Evolutionary conservation across 2,329 filamentous ascomycete species (phyloP), one percentile per base, ranked within the genome.

Genomic region (Aspergillus latus): DNA sequence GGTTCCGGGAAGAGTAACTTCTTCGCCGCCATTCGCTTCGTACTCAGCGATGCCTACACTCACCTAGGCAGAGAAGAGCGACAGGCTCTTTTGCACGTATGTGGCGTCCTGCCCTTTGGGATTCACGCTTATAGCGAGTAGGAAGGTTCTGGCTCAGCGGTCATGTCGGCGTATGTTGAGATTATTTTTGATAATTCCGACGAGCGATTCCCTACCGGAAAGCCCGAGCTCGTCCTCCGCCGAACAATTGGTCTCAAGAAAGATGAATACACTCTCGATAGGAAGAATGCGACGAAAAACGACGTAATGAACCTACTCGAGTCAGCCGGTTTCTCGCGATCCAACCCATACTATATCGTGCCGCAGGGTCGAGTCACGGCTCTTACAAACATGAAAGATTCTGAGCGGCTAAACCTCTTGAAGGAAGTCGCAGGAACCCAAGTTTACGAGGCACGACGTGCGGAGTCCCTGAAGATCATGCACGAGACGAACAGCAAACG

Each of bases 1-100:
- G 94, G 94, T 64, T 97, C 94, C 2, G 94, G 94, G 70, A 99
- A 99, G 83, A 97, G 92, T 75, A 99, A 99, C 78, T 99, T 99
- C 84, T 99, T 99, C 77, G 93, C 94, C 50, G 94, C 94, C 44
- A 97, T 99, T 75, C 92, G 94, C 57, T 99, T 99, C 77, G 95
- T 97, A 45, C 87, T 99, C 61, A 94, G 92, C 76, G 94, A 99
- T 85, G 91, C 92, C 63, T 99, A 99, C 76, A 95, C 90, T 44
- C 90, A 95, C 74, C 90, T 99, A 85, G 90, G 89, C 62, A 89
- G 93, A 66, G 94, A 99, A 73, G 93, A 99, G 80, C 90, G 94
- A 59, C 92, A 96, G 75, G 92, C 90, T 30, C 84, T 99, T 36
- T 84, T 99, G n/a, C 94, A 99, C 74, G 80, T 83, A 76, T 40